phyloP scores from a whole-genome alignment of 306 rosid genomes.

The Erythrophleum fordii region DNA sequence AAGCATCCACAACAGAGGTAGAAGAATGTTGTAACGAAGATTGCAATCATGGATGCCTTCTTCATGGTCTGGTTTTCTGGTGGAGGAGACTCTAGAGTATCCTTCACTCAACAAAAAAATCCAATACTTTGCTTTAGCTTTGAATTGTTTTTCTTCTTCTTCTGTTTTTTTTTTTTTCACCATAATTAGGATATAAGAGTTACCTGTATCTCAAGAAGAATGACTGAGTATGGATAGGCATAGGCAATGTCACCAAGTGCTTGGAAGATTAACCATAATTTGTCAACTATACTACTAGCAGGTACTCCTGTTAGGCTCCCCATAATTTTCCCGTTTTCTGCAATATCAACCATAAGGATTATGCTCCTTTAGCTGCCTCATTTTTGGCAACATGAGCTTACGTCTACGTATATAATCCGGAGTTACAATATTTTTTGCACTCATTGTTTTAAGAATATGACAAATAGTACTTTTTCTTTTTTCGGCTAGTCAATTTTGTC shows the following conservation, averaged over 20 bases:
- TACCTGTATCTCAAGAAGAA: constrained; percentile 88
- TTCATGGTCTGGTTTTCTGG: constrained; percentile 86
- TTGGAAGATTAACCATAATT: constrained; percentile 68
- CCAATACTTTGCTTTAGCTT: constrained; percentile 23
- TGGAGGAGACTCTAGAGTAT: constrained; percentile 83
- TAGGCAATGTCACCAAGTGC: constrained; percentile 88
- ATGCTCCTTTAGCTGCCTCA: not conserved
- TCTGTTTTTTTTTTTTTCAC: not conserved
- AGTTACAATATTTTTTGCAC: not conserved
- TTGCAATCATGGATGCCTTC: constrained; percentile 68
- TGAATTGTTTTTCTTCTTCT: not conserved
- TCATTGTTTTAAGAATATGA: not conserved
- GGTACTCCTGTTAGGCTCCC: constrained; percentile 72
- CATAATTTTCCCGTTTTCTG: constrained; percentile 77
- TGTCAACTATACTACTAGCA: constrained; percentile 48
- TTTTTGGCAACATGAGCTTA: not conserved
- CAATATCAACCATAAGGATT: constrained; percentile 29
- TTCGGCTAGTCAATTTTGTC: not conserved
- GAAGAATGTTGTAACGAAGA: constrained; percentile 80
- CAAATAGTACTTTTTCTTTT: not conserved
- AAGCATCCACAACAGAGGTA: constrained; percentile 91
- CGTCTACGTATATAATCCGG: not conserved
- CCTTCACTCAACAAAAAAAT: constrained; percentile 50
- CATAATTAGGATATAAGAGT: constrained; percentile 23
- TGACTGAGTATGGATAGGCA: constrained; percentile 77